Evolutionary conservation across 2,329 filamentous ascomycete genomes (phyloP).

Genomic region (Hymenoscyphus linearis): DNA sequence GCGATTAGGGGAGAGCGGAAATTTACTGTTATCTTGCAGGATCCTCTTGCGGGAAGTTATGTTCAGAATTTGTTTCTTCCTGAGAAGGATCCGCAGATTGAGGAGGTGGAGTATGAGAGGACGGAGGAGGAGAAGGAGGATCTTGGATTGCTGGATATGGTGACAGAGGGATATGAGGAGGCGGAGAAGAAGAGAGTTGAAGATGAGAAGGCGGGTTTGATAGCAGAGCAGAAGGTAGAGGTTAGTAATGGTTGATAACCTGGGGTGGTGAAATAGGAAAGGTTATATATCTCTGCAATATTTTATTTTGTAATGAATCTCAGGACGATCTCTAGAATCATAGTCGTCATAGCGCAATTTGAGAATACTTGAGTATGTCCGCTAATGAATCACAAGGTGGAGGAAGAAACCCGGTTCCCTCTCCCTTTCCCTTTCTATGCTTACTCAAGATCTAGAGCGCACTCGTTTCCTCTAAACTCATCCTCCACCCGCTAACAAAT

Average conservation of each 20-base stretch:
- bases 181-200: conserved; percentile 16
- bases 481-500: too few relatives aligned
- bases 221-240: not conserved
- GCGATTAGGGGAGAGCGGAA: conserved; percentile 76
- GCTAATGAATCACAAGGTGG: not conserved
- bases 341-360: not conserved
- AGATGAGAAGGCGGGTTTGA: not conserved
- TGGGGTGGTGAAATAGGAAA: not conserved
- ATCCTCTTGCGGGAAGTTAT: conserved; percentile 89
- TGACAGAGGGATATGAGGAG: conserved; percentile 69
- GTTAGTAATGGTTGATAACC: not conserved
- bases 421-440: too few relatives aligned
- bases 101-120: conserved; percentile 74
- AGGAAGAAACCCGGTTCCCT: too few relatives aligned
- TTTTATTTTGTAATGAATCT: not conserved
- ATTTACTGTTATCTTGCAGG: conserved; percentile 78
- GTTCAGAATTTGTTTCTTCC: conserved; percentile 85
- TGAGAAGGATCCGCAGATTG: conserved; percentile 71
- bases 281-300: not conserved
- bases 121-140: conserved; percentile 93
- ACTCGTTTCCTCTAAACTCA: too few relatives aligned
- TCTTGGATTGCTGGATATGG: conserved; percentile 86
- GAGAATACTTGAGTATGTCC: not conserved
- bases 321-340: not conserved
- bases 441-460: too few relatives aligned